Conservation (phyloP, 345 rosid genomes). For the Eucalyptus camaldulensis region DNA sequence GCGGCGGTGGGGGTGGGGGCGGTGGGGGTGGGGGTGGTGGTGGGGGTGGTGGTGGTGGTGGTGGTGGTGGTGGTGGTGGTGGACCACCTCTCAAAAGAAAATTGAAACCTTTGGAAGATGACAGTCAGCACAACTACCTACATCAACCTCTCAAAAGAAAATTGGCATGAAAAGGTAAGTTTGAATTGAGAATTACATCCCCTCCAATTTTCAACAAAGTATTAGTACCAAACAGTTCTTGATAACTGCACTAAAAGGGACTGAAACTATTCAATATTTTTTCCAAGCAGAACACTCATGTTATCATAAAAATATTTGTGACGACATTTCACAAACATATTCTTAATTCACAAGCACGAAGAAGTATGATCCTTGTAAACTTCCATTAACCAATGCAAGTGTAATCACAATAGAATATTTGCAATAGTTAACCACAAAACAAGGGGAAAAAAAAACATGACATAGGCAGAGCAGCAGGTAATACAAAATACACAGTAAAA, state of each 20-base stretch:
- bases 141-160: not conserved
- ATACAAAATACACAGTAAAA: not conserved
- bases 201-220: not conserved
- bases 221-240: not conserved
- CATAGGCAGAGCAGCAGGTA: not conserved
- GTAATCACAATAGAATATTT: not conserved
- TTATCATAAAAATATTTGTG: not conserved
- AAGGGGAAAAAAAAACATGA: not conserved
- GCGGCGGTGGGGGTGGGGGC: no score
- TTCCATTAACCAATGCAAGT: not conserved
- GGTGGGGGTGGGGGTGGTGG: no score
- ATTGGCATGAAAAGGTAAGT: not conserved
- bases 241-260: not conserved
- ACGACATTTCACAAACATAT: not conserved
- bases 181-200: not conserved
- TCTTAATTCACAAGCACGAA: not conserved
- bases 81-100: no score
- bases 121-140: not conserved
- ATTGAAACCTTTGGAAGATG: no score
- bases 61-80: no score
- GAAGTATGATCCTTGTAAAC: not conserved
- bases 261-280: not conserved
- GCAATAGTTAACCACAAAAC: not conserved
- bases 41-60: no score
- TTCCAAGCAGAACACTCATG: not conserved